Conservation (phyloP, 306 rosid species). For the Albizia julibrissin region DNA sequence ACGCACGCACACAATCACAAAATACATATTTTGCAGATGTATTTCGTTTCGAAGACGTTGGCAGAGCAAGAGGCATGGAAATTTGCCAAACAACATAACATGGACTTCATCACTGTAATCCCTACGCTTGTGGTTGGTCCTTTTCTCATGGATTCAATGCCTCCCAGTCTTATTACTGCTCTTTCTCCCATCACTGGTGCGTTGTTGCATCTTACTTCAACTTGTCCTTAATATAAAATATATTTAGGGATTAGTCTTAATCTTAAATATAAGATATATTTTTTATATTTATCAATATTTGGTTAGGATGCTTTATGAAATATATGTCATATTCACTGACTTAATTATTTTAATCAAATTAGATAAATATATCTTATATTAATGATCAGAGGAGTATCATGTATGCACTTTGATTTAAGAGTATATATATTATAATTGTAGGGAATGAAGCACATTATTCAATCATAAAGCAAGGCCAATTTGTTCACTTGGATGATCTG, state of each 20-base stretch:
- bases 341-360: too few relatives aligned
- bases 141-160: slow-evolving; percentile 64
- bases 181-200: background rate
- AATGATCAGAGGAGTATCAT: too few relatives aligned
- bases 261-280: too few relatives aligned
- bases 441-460: slow-evolving; percentile 62
- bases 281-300: too few relatives aligned
- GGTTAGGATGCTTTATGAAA: fast-evolving
- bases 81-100: slow-evolving; percentile 55
- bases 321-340: too few relatives aligned
- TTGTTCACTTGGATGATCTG: slow-evolving; percentile 72
- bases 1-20: background rate
- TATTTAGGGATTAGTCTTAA: too few relatives aligned
- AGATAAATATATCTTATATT: too few relatives aligned
- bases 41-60: slow-evolving; percentile 70
- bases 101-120: slow-evolving; percentile 59
- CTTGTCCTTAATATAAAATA: too few relatives aligned
- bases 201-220: too few relatives aligned
- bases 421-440: slow-evolving; percentile 11
- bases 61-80: slow-evolving; percentile 87
- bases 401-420: background rate
- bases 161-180: slow-evolving; percentile 30
- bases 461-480: slow-evolving; percentile 66
- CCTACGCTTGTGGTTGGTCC: slow-evolving; percentile 78
- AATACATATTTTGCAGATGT: slow-evolving; percentile 52